Evolutionary conservation across 176 grass and related monocot genomes (phyloP), one percentile per base, ranked within the genome.

Genomic region (Calamus simplicifolius): DNA sequence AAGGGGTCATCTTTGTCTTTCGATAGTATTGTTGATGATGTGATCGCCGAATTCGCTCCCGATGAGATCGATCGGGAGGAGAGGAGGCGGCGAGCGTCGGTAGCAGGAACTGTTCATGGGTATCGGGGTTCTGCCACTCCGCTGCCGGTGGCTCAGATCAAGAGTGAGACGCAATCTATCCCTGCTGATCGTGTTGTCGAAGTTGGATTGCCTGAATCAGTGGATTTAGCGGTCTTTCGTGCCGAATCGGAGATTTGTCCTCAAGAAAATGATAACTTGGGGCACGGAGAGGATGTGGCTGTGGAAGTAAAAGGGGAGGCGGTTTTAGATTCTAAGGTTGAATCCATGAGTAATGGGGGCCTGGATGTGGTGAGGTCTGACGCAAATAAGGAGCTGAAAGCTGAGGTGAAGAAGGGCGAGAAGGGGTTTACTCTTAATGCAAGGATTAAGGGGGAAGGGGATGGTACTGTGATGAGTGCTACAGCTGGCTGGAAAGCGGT

Each of bases 31-130:
- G 78, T 98, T 55, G 87, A 98, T 16, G 81, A 90, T 19, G 76
- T 98, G 57, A 80, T 98, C 52, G 84, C 87, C 25, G 93, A 98
- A 23, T 90, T 98, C 3, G 81, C 78, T 0, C 84, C 87, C 1
- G 81, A 92, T 35, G 87, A 92, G 31, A 82, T 85, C 14, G 93
- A 92, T 58, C 79, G 84, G 12, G 75, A 88, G 88, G 84, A 92
- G 75, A 79, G 84, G 30, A 59, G 93, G 38, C 61, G 75, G 16
- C 77, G 85, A 13, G 16, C 26, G 31, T 51, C 81, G 80, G 78
- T 25, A 59, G 27, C 56, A 21, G 27, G 69, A 61, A 7, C 50
- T 54, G 8, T 68, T 18, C 26, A 43, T 43, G 35, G 35, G 12
- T 43, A 7, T 43, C 10, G 35, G 35, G 35, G 35, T 12, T 43